Base-by-base conservation (phyloP, 345 rosid genomes). In the Arabis alpina region DNA sequence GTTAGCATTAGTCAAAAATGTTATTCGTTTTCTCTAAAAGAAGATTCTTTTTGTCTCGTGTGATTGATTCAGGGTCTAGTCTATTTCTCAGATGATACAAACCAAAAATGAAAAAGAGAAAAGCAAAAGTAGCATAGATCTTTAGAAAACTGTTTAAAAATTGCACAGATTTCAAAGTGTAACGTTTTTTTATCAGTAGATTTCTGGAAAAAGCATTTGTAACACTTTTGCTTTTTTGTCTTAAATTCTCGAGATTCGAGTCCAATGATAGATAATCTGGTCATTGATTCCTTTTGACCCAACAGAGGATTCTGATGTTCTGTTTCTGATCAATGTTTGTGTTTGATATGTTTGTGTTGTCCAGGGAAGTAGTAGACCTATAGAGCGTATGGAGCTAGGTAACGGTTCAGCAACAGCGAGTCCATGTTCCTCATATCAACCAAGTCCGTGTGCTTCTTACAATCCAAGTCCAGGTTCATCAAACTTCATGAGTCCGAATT, bases 301-400 rank as follows among this genome's bases (percentile, higher is more conserved):
- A 28, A 24, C 70, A 32, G 11, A 54, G 70, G 1, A 1, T 27
- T 36, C 7, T 7, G 9, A 34, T 36, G 39, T 36, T 36, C 39
- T 36, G 39, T 36, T 13, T n/a, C 9, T 71, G 61, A 72, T 34
- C 6, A 54, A 2, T 49, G 15, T 61, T 37, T 55, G 52, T 55
- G 52, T 54, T 8, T 49, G 32, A 47, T 69, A 2, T 76, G 42
- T 70, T 36, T 41, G n/a, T n/a, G n/a, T n/a, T n/a, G 66, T 37
- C 79, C 80, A 95, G 99, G 99, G 98, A 53, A 83, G 86, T 85
- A 89, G 78, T 85, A 92, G 81, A 79, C 98, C 98, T n/a, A 73
- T 76, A 57, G 98, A 88, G 76, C 89, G 79, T 51, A 84, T 82
- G 84, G 96, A 92, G 61, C 56, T 87, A 37, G 81, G 75, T 54